Evolutionary conservation across 345 rosid genomes (phyloP).

Genomic region (Punica granatum): DNA sequence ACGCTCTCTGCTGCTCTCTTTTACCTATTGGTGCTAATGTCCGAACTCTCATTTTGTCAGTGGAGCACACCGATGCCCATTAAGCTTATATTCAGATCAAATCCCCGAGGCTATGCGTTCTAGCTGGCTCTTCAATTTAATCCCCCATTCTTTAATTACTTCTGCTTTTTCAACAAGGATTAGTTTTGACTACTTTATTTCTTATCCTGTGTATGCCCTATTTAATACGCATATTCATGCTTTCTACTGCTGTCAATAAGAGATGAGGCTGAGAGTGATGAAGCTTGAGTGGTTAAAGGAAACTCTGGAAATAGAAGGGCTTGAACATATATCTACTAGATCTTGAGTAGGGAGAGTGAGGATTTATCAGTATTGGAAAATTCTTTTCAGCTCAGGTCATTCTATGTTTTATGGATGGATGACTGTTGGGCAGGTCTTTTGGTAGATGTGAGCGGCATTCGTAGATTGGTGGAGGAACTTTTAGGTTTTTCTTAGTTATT

Average conservation of each 20-base stretch:
- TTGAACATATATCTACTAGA: neutral
- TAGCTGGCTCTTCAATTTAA: neutral
- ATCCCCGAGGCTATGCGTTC: neutral
- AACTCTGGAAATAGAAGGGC: neutral
- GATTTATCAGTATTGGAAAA: neutral
- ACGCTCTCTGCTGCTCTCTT: neutral
- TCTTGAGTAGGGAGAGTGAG: neutral
- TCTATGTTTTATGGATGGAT: neutral
- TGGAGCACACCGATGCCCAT: neutral
- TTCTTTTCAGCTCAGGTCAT: neutral
- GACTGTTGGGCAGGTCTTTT: neutral
- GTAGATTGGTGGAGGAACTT: neutral
- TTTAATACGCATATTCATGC: neutral
- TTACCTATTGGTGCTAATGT: neutral
- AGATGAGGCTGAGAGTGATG: neutral
- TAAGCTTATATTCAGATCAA: neutral
- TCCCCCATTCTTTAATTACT: neutral
- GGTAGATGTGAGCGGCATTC: neutral
- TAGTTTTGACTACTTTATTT: neutral
- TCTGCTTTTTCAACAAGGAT: neutral
- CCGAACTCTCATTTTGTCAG: neutral
- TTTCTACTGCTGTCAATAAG: neutral
- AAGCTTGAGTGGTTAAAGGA: neutral
- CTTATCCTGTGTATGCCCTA: neutral
- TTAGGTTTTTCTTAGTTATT: neutral